Conservation (phyloP, 2,329 filamentous ascomycete genomes). For the Pseudomassariella vexata region DNA sequence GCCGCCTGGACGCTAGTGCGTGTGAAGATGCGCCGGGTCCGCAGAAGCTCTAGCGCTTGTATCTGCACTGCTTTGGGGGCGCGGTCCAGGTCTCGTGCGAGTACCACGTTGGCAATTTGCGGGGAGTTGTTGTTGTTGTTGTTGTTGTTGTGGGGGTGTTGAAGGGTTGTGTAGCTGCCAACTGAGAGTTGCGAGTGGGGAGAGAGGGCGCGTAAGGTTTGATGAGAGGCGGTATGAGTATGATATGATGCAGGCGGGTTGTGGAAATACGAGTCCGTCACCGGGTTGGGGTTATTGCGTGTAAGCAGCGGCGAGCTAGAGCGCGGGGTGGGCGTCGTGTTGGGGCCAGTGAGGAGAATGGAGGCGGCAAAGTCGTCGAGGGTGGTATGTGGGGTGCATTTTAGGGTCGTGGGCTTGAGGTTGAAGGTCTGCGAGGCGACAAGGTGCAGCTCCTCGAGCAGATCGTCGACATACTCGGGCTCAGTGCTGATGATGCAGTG, state of each 20-base stretch:
- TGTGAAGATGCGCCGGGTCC: conserved; percentile 71
- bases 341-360: conserved; percentile 39
- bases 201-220: conserved; percentile 12
- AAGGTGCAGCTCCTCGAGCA: conserved; percentile 69
- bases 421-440: conserved; percentile 69
- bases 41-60: conserved; percentile 72
- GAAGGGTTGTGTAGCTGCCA: conserved; percentile 1
- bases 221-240: conserved; percentile 14
- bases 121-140: conserved; percentile 6
- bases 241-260: conserved; percentile 7
- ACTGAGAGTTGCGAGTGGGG: conserved; percentile 3
- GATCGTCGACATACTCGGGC: conserved; percentile 52
- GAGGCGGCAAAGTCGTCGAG: conserved; percentile 75
- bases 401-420: conserved; percentile 62
- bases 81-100: conserved; percentile 73
- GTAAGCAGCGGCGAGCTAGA: conserved; percentile 17
- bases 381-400: conserved; percentile 68
- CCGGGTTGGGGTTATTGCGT: conserved; percentile 5
- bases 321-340: conserved; percentile 17
- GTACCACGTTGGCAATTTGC: conserved; percentile 70
- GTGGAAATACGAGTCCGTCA: conserved; percentile 13
- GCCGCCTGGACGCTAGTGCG: conserved; percentile 67
- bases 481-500: conserved; percentile 84
- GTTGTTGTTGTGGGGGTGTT: not conserved
- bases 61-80: conserved; percentile 75